These are phyloP conservation scores for Fusarium luffae DNA, from an alignment of 2,329 filamentous ascomycete species.

Conservation along the genomic window DNA sequence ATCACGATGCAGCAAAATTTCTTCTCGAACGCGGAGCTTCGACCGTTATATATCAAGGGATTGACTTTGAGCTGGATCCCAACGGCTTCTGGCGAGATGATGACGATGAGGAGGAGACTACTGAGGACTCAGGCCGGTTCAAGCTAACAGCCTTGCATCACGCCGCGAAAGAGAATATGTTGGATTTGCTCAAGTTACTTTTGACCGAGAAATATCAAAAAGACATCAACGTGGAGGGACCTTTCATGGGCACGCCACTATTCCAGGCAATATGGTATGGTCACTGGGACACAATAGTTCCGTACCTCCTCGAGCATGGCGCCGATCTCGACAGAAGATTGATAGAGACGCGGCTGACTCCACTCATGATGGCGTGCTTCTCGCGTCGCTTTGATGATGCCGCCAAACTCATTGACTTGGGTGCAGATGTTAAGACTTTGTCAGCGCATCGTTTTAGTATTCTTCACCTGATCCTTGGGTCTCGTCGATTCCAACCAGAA, in stretches of 20 bases:
- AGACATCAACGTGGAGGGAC: conserved; percentile 38
- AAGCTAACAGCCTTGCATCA: conserved; percentile 44
- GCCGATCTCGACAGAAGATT: conserved; percentile 42
- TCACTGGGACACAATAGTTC: conserved; percentile 43
- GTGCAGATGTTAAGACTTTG: conserved; percentile 39
- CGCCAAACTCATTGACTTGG: conserved; percentile 42
- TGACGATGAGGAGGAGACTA: conserved; percentile 5
- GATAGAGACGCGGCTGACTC: conserved; percentile 43
- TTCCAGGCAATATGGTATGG: conserved; percentile 45
- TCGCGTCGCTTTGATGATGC: conserved; percentile 45
- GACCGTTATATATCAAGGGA: conserved; percentile 41
- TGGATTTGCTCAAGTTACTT: conserved; percentile 36
- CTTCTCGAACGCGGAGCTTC: conserved; percentile 42
- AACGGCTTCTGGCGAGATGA: conserved; percentile 38
- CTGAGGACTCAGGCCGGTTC: conserved; percentile 35
- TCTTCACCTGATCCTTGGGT: conserved; percentile 44
- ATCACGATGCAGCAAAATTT: conserved; percentile 42
- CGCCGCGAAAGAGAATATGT: conserved; percentile 38
- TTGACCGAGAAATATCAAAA: conserved; percentile 36
- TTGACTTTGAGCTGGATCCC: conserved; percentile 41
- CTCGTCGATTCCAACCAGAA: conserved; percentile 36
- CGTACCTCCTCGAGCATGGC: conserved; percentile 44
- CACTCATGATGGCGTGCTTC: conserved; percentile 46
- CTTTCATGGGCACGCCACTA: conserved; percentile 44
- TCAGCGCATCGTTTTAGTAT: conserved; percentile 45